Base-by-base conservation (phyloP, 768 basidiomycete species). In the Calocera cornea region DNA sequence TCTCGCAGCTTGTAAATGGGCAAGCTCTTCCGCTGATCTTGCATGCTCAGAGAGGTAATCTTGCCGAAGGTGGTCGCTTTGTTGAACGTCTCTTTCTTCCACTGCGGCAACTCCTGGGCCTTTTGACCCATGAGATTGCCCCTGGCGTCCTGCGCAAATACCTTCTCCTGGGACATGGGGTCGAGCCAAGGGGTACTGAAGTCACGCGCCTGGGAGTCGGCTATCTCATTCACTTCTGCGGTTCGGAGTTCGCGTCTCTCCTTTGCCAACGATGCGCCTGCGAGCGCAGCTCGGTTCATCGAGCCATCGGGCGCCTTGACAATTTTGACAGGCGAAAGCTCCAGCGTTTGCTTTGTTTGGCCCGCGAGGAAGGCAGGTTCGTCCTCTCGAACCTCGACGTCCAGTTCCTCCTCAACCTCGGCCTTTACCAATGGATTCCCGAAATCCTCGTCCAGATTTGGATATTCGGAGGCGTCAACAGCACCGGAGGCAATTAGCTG, bases 251-350 rank as follows among this genome's bases (percentile, higher is more conserved):
- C 97, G 49, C 95, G 84, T 65, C 97, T 85, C 77, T 99, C 97
- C 76, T 97, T 97, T 14, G 95, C 92, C 1, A 97, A 79, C 1
- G 94, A 87, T 27, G 94, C 93, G 24, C 95, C 95, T 0, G 92
- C 90, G 41, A 98, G 83, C 3, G 97, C 97, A 22, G 97, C 95
- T 69, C 97, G 83, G 72, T 99, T 99, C 68, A 99, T 76, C 5
- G 95, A 95, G 22, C 97, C 97, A 78, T 99, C 97, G 0, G 97
- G 97, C 24, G 97, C 97, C 75, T 98, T 98, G 74, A 99, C 90
- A 69, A 99, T 90, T 77, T 97, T 98, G 72, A 98, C 93, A 0
- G 97, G 97, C 74, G 92, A 95, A 36, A 99, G 83, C 69, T 98
- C 93, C 27, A 98, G 83, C 0, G 94, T 95, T 68, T 89, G 86